Percentiles rank a stretch among this genome's conserved stretches.
phyloP scores from a whole-genome alignment of 306 rosid species.

The Castanea mollissima region DNA sequence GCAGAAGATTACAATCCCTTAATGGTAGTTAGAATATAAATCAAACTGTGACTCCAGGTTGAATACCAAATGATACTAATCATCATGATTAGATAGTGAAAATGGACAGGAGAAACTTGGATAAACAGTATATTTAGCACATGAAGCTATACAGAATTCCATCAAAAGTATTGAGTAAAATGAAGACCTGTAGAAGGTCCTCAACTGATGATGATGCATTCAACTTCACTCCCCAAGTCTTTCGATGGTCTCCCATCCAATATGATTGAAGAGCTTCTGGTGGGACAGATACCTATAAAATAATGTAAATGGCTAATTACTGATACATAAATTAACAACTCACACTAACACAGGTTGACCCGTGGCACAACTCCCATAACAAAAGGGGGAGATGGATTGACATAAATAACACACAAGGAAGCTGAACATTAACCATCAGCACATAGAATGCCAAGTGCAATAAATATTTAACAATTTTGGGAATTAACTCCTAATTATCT shows the following conservation, averaged over 20 bases:
- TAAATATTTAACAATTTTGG: slow-evolving; percentile 2
- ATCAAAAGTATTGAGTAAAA: not conserved
- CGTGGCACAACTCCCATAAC: not conserved
- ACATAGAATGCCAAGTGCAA: slow-evolving; percentile 4
- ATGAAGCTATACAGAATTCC: not conserved
- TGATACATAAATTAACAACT: not conserved
- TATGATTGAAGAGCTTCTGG: slow-evolving; percentile 69
- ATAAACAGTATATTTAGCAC: not conserved
- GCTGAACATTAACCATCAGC: not conserved
- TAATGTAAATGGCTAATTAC: not conserved
- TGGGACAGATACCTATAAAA: slow-evolving; percentile 64
- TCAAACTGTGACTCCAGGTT: not conserved
- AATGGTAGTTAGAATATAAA: not conserved
- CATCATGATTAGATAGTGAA: not conserved
- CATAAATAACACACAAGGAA: not conserved
- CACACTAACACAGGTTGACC: not conserved
- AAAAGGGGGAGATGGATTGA: not conserved
- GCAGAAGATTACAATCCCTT: not conserved
- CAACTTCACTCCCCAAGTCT: slow-evolving; percentile 73
- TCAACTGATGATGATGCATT: slow-evolving; percentile 60
- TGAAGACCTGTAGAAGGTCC: slow-evolving; percentile 74
- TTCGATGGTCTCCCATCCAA: slow-evolving; percentile 71
- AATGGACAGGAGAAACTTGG: not conserved
- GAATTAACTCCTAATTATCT: not conserved
- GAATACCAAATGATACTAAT: not conserved